Base-by-base conservation (phyloP, 495 filamentous ascomycete species). In the Neurospora tetraspora region DNA sequence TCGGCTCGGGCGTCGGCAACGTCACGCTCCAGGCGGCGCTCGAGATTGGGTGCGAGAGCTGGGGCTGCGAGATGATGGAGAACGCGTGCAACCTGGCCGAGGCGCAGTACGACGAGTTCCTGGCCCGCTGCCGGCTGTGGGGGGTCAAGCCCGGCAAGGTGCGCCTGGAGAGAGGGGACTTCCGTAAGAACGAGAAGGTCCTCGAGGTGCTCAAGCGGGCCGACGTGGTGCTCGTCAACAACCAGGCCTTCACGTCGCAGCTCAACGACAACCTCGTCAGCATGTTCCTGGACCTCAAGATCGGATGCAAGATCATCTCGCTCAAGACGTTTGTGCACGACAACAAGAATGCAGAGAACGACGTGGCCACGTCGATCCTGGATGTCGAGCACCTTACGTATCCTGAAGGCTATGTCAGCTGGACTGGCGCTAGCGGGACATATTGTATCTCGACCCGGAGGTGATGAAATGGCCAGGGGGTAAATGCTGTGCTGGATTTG, bases 161-260 rank as follows among this genome's bases (percentile, higher is more conserved):
- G n/a, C 85, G 89, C 69, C 89, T 99, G 4, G 89, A 95, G 73
- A 86, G 87, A 14, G 96, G 94, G 40, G 93, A 97, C 75, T 97
- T 99, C 78, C 86, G 95, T 38, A 88, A 89, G 75, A 92, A 91
- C 76, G 80, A 89, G 31, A 87, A 84, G 71, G 93, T 97, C 34
- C 83, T 90, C 68, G 86, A 87, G 42, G 87, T 91, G 36, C 83
- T 99, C 37, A 90, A 92, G 78, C 87, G 90, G 68, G 94, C 95
- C 3, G 96, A 99, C 80, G 93, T 98, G 36, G 88, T 99, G 31
- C 86, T 99, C 39, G 94, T 98, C 74, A 99, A 99, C 84, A 99
- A 98, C 81, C 93, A 98, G 82, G 96, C 92, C 27, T 99, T 99
- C 80, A 92, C 89, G 14, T 89, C 93, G 5, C 87, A 89, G 61